These are phyloP conservation scores for Arachis hypogaea DNA, from an alignment of 306 rosid genomes.

Conservation along the genomic window DNA sequence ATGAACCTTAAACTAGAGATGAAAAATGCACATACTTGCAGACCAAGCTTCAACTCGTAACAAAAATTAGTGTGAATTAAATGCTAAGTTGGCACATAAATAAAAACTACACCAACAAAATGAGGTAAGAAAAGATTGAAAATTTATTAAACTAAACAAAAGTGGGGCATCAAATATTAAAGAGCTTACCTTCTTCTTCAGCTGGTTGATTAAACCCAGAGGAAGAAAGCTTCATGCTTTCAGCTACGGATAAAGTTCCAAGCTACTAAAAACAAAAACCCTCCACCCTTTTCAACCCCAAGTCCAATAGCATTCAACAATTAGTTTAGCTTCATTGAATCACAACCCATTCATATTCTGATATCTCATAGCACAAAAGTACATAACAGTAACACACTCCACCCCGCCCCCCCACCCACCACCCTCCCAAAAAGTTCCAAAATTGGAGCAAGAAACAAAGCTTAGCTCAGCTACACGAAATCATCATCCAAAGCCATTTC, in stretches of 20 bases:
- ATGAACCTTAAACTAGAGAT: conserved; percentile 17
- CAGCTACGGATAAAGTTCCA: conserved; percentile 28
- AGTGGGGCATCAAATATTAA: not conserved
- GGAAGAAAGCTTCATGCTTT: conserved; percentile 63
- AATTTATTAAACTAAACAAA: not conserved
- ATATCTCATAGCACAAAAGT: conserved; percentile 6
- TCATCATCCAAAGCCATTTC: conserved; percentile 66
- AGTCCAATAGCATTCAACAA: conserved; percentile 38
- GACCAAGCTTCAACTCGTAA: conserved; percentile 7
- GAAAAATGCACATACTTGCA: conserved; percentile 10
- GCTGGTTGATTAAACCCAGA: conserved; percentile 56
- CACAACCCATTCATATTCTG: conserved; percentile 17
- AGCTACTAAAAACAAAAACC: conserved; percentile 32
- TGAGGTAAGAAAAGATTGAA: not conserved
- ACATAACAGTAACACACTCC: conserved; percentile 1
- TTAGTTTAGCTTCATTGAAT: conserved; percentile 15
- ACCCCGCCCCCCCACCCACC: conserved; percentile 44
- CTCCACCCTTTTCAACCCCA: conserved; percentile 34
- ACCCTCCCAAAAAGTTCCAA: conserved; percentile 37
- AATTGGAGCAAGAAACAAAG: conserved; percentile 5
- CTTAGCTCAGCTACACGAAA: not conserved
- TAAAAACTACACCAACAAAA: conserved; percentile 4
- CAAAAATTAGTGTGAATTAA: conserved; percentile 8
- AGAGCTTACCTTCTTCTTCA: conserved; percentile 61
- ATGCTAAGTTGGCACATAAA: conserved; percentile 2